phyloP scores from a whole-genome alignment of 139 green algal species.

The Yamagishiella unicocca region DNA sequence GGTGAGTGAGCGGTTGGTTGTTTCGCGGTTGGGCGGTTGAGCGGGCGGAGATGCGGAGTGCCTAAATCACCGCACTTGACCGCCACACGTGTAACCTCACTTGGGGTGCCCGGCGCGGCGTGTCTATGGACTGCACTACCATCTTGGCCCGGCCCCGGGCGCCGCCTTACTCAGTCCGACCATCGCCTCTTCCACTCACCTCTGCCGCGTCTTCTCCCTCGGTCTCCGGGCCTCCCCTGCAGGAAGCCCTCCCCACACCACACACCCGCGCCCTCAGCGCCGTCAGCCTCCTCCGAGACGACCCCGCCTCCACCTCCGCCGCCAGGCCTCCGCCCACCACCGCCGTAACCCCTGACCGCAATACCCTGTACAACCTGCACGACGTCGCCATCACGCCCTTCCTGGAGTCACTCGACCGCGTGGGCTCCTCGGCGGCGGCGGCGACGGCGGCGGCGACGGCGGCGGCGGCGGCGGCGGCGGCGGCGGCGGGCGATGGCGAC shows the following conservation, averaged over 20 bases:
- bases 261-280: constrained; percentile 12
- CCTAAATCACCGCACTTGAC: no score
- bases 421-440: no score
- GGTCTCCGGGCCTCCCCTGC: background rate
- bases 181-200: background rate
- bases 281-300: background rate
- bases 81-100: no score
- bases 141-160: no score
- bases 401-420: constrained; percentile 8
- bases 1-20: no score
- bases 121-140: no score
- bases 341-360: background rate
- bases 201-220: background rate
- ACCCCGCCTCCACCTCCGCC: background rate
- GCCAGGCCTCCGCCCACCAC: background rate
- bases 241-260: background rate
- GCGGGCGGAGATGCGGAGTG: no score
- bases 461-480: background rate
- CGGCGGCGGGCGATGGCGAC: background rate
- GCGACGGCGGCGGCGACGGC: background rate
- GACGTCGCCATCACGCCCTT: constrained; percentile 7
- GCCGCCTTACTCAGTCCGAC: no score
- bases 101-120: no score
- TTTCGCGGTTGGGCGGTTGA: no score
- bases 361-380: constrained; percentile 9